A percentile compares a stretch with the other conserved stretches of the same genome.
Conservation (phyloP, 106 monocot genomes). For the Cymbidium sinense region DNA sequence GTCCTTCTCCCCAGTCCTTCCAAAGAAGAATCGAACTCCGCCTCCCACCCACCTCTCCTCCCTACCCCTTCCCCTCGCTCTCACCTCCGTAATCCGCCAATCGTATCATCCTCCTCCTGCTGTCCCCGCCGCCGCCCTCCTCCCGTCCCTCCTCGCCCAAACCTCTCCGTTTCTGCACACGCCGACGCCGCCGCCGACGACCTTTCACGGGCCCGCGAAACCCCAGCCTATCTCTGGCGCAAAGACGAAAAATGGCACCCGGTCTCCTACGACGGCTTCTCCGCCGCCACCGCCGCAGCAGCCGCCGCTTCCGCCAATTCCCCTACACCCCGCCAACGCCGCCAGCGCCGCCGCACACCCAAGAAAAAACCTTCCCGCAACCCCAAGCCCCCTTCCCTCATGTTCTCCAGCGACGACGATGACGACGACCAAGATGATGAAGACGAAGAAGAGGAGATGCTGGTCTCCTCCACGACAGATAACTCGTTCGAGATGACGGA, state of each 20-base stretch:
- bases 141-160: background rate
- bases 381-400: constrained; percentile 1
- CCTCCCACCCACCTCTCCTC: background rate
- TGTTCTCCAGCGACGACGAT: constrained; percentile 55
- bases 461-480: background rate
- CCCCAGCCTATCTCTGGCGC: constrained; percentile 38
- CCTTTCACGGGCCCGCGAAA: constrained; percentile 5
- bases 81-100: background rate
- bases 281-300: background rate
- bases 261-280: background rate
- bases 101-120: background rate
- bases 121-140: background rate
- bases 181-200: constrained; percentile 7
- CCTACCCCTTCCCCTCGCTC: background rate
- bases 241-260: constrained; percentile 37
- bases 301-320: background rate
- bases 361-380: constrained; percentile 5
- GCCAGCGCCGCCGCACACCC: constrained; percentile 26
- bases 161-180: background rate
- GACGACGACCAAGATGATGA: constrained; percentile 7
- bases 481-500: background rate
- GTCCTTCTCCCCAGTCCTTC: background rate
- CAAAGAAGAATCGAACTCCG: background rate
- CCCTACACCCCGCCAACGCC: background rate
- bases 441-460: constrained; percentile 16